A percentile compares a stretch with the other conserved stretches of the same genome.
Evolutionary conservation across 768 basidiomycete species (phyloP).

Genomic region (Russula sp.): DNA sequence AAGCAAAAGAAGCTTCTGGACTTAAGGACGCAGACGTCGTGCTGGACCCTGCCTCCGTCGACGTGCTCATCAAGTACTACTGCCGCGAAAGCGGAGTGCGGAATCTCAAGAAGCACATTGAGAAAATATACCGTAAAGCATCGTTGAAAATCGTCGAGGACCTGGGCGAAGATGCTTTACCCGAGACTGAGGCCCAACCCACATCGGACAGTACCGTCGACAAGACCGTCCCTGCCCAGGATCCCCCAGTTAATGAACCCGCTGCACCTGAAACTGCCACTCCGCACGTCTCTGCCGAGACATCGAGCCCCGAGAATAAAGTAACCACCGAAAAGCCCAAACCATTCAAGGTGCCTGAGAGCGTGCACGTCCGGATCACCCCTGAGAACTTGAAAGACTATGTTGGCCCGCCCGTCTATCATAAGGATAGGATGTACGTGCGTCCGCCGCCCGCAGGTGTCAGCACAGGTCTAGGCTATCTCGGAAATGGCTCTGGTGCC

Average conservation of each 20-base stretch:
- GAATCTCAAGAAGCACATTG: slow-evolving; percentile 97
- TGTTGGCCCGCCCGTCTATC: slow-evolving; percentile 93
- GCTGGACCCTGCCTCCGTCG: slow-evolving; percentile 73
- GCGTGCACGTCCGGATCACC: slow-evolving; percentile 77
- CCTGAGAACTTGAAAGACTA: slow-evolving; percentile 92
- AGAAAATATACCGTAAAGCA: slow-evolving; percentile 98
- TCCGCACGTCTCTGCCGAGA: slow-evolving; percentile 29
- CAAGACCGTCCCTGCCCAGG: slow-evolving; percentile 52
- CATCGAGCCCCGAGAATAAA: slow-evolving; percentile 36
- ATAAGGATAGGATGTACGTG: slow-evolving; percentile 89
- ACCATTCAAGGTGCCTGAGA: slow-evolving; percentile 75
- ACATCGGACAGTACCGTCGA: slow-evolving; percentile 26
- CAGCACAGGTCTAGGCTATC: slow-evolving; percentile 90
- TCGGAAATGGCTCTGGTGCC: slow-evolving; percentile 93
- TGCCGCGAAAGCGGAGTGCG: slow-evolving; percentile 96
- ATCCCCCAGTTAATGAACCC: slow-evolving; percentile 45
- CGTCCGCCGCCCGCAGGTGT: slow-evolving; percentile 85
- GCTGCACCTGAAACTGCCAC: slow-evolving; percentile 33
- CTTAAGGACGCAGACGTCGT: slow-evolving; percentile 80
- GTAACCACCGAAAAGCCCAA: slow-evolving; percentile 78
- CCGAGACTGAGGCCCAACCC: slow-evolving; percentile 53
- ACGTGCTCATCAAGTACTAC: slow-evolving; percentile 92
- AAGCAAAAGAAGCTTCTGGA: slow-evolving; percentile 89
- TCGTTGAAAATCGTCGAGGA: slow-evolving; percentile 89
- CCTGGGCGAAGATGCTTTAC: slow-evolving; percentile 81